Evolutionary conservation across 805 yeast species (phyloP), one percentile per base, ranked within the genome.

Genomic region (Candida nitratophila): DNA sequence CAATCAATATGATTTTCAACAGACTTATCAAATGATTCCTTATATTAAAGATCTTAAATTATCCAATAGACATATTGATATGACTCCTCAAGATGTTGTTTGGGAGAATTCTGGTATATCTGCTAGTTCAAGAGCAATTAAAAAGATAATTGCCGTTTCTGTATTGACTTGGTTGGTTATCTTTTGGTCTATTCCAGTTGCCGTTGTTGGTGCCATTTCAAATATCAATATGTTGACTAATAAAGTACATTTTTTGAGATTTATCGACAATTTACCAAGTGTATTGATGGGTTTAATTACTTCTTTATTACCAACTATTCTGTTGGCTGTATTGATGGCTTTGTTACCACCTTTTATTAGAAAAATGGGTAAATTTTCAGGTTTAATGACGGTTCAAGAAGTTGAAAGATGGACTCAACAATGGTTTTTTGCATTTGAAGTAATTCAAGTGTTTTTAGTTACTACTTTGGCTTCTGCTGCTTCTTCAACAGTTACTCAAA

Each of bases 151-250:
- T 43, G 91, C 95, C 1, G 71, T 70, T 44, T 70, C 86, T 15
- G 67, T 88, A 41, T 70, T 85, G 56, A 78, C 85, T 22, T 55
- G 77, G 46, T 68, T 83, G 64, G 79, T 91, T 48, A 77, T 91
- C 40, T 88, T 89, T 66, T 91, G 98, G 98, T 82, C 96, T 37
- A 81, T 91, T 54, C 99, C 99, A 10, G 97, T 91, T 34, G 96
- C 97, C n/a, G 89, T 88, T 56, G 96, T 91, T 42, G 98, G 98
- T 77, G 76, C 80, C 54, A 83, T 93, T 50, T 91, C 98, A 21
- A 93, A 91, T 65, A 76, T 91, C 53, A 79, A 83, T 51, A 82
- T 74, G 57, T 71, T 89, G 59, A 86, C 85, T 33, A 69, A 74
- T 32, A 79, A 76, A 50, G 76, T 91, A 27, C 87, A 71, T 9